Base-by-base conservation (phyloP, 352 stramenopile genomes). In the Phytophthora sp. region DNA sequence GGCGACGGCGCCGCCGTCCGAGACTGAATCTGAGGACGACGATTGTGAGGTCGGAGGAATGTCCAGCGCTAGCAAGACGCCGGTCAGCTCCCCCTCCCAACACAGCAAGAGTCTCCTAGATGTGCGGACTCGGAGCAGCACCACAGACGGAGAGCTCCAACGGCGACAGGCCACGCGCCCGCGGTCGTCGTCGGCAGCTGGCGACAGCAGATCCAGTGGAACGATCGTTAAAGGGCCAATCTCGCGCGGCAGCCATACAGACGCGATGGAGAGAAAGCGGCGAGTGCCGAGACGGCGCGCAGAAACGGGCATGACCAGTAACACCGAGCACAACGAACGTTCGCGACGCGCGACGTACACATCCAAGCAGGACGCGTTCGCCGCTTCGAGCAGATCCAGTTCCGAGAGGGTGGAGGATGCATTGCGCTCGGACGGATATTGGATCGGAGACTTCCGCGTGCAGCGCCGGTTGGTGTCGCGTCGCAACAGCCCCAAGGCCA, bases 401-500 rank as follows among this genome's bases (percentile, higher is more conserved):
- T 70, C 63, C 23, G 74, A 86, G 62, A 69, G 73, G 42, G 72
- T 90, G 55, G 75, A 88, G 61, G 74, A 81, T 47, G 81, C 81
- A 18, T 65, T 89, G 57, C 77, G 75, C 38, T 70, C 76, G n/a
- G 80, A 91, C 29, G 83, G 83, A n/a, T 91, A 91, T 65, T 91
- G 79, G 77, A 91, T 91, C 61, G 83, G 83, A 44, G 80, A 91
- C 68, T 91, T 89, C 46, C 76, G 79, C 44, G 57, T 82, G 7
- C 73, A 80, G 55, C 77, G 76, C 20, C 79, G 76, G 15, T 26
- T 80, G 55, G 66, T 83, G 35, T 51, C 68, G 30, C 79, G 73
- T 16, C 67, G 63, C 53, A 67, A 57, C 33, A 72, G 63, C 51
- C 66, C 66, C 16, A 74, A 70, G 62, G 53, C 59, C 23, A 71